Evolutionary conservation across 352 stramenopile genomes (phyloP), one percentile per base, ranked within the genome.

Genomic region (Phytophthora constricta): DNA sequence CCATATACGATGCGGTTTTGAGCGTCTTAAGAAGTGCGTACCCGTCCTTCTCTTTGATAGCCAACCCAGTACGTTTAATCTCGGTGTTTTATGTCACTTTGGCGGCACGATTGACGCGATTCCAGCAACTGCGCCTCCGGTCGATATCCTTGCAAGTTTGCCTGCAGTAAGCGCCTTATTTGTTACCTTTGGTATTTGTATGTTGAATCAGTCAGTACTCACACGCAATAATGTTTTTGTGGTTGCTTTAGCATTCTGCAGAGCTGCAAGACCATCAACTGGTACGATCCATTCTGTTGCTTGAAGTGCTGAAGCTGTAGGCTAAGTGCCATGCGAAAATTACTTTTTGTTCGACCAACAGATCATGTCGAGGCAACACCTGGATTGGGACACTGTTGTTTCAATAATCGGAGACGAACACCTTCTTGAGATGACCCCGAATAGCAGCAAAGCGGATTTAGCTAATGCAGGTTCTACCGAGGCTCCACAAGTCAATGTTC

Each of bases 111-210:
- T 45, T 31, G 31, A 52, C 48, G 27, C 31, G 62, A n/a, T n/a
- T n/a, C 25, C 51, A 74, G 65, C 61, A 22, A 74, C 73, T 0
- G 25, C 50, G 17, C 59, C 55, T 17, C 54, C 58, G n/a, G 56
- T 79, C 5, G 65, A 80, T 37, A 62, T 83, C 16, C 37, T 84
- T 11, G 56, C 62, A 1, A 61, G 17, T 14, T 55, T 84, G 1
- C 75, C 75, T 62, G 39, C 26, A 45, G 75, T 84, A 16, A 52
- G 58, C 20, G 31, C 31, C 7, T 7, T 37, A 37, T n/a, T 14
- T 10, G 23, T 22, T 57, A 16, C 22, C 14, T 47, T 23, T 17
- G 9, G 4, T 23, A 10, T 23, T 47, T 4, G 17, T 23, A 2
- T 19, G 14, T 13, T 23, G 16, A 23, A 47, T 43, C 23, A 25